Evolutionary conservation across 495 filamentous ascomycete genomes (phyloP), one percentile per base, ranked within the genome.

Genomic region (Melanomma pulvis-pyrius): DNA sequence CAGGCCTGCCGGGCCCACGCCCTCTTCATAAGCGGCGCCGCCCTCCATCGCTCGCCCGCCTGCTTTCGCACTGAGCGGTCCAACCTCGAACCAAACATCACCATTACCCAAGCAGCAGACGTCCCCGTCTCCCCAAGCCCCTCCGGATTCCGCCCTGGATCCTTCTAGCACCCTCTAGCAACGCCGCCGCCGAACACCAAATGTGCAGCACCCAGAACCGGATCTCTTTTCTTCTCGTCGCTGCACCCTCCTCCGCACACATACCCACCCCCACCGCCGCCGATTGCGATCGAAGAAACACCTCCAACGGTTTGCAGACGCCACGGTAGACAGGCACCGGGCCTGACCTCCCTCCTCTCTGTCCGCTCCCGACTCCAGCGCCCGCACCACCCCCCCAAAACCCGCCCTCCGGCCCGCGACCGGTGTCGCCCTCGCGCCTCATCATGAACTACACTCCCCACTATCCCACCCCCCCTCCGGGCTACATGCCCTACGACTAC

Each of bases 401-500:
- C 19, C n/a, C 53, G 22, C 53, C 44, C 51, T 25, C 36, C 48
- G 54, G 65, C 61, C 53, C 67, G 50, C 61, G 56, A 65, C 74
- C 61, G 55, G 53, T 63, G 59, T 62, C 61, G 36, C 13, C 67
- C 44, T 64, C 71, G 61, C 44, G 57, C n/a, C 58, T n/a, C 47
- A 53, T 34, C 63, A 74, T 75, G 74, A 68, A 72, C 70, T 71
- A 73, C 64, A 59, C 53, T 36, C 64, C 71, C 26, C 70, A 72
- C 51, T 77, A 77, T 63, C 70, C 75, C 25, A 71, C 65, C 29
- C 72, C 73, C 50, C 70, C 74, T 13, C 74, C 75, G 26, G 62
- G 67, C 60, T 76, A 76, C 60, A 64, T 72, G 63, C 63, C 67
- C 57, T 74, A 69, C 71, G 74, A 76, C 56, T 75, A 74, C 61